Percentiles rank a stretch among this genome's conserved stretches.
phyloP scores from a whole-genome alignment of 2,329 filamentous ascomycete genomes.

The Elsinoe fawcettii region DNA sequence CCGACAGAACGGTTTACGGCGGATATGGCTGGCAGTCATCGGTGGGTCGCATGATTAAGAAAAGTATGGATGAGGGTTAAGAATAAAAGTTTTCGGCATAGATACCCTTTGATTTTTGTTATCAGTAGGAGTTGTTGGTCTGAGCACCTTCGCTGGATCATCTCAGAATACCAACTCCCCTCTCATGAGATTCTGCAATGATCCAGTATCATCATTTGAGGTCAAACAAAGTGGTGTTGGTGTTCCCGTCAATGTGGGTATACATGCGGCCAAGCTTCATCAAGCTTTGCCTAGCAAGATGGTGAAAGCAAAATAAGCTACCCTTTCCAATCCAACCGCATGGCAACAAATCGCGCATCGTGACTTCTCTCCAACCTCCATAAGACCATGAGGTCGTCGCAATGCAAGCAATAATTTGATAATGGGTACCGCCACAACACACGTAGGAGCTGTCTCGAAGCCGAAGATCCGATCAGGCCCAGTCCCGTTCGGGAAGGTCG shows the following conservation, averaged over 20 bases:
- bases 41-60: background rate
- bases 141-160: background rate
- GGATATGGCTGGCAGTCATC: background rate
- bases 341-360: background rate
- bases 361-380: background rate
- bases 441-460: background rate
- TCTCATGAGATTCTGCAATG: background rate
- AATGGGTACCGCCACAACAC: background rate
- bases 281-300: conserved; percentile 7
- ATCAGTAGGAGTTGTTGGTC: background rate
- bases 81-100: conserved; percentile 7
- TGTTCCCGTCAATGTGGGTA: background rate
- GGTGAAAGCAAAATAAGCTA: background rate
- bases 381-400: background rate
- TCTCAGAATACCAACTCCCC: background rate
- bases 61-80: background rate
- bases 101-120: conserved; percentile 4
- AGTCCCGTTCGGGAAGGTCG: conserved; percentile 2
- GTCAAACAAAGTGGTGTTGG: background rate
- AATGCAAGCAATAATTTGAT: background rate
- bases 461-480: conserved; percentile 4
- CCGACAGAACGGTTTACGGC: conserved; percentile 9
- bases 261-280: background rate
- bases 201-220: background rate
- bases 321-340: background rate